Percentiles rank a stretch among this genome's conserved stretches.
phyloP scores from a whole-genome alignment of 1,284 basidiomycete species.

The Lignosus rhinocerotis region DNA sequence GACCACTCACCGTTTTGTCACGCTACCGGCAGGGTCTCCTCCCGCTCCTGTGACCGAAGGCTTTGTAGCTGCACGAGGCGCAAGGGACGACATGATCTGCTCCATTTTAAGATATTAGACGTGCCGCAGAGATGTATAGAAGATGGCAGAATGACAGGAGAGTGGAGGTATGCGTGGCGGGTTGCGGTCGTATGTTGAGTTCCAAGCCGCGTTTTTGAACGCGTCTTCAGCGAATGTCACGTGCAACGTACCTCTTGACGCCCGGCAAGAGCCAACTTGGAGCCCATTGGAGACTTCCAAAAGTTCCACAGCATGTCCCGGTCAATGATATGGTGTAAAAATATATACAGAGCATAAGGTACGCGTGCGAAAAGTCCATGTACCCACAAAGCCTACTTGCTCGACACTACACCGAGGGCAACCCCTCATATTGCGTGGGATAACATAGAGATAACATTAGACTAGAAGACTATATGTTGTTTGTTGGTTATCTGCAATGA shows the following conservation, averaged over 20 bases:
- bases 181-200: slow-evolving; percentile 17
- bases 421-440: too few species aligned
- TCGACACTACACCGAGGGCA: too few species aligned
- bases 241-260: slow-evolving; percentile 7
- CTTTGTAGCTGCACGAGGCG: slow-evolving; percentile 55
- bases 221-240: slow-evolving; percentile 26
- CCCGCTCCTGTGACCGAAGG: slow-evolving; percentile 49
- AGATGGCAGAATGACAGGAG: not conserved
- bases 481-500: too few species aligned
- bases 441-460: not conserved
- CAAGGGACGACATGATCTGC: slow-evolving; percentile 68
- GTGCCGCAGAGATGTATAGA: not conserved
- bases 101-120: slow-evolving; percentile 48
- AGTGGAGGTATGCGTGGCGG: slow-evolving; percentile 6
- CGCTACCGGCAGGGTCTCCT: slow-evolving; percentile 65
- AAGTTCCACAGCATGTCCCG: not conserved
- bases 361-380: too few species aligned
- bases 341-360: too few species aligned
- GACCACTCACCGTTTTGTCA: slow-evolving; percentile 68
- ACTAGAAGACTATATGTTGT: too few species aligned
- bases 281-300: too few species aligned
- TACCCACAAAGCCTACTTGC: too few species aligned
- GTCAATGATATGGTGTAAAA: too few species aligned
- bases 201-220: slow-evolving; percentile 24
- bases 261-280: not conserved